A percentile compares a stretch with the other conserved stretches of the same genome.
phyloP scores from a whole-genome alignment of 345 rosid genomes.

The Populus euphratica region DNA sequence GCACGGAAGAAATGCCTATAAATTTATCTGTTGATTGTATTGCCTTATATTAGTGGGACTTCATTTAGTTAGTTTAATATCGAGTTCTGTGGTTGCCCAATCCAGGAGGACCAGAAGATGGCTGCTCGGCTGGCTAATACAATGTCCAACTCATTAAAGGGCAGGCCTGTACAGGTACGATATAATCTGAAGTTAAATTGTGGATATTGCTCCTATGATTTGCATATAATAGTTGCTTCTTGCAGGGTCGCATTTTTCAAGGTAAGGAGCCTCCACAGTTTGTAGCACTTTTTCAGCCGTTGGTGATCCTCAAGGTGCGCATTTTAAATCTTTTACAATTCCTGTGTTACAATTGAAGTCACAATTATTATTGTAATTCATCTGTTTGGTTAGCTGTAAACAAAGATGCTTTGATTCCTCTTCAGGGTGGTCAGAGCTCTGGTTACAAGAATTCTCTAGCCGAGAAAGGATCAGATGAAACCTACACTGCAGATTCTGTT shows the following conservation, averaged over 20 bases:
- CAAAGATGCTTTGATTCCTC: constrained; percentile 19
- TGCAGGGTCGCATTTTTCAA: constrained; percentile 80
- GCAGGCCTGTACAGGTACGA: constrained; percentile 88
- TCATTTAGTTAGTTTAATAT: constrained; percentile 3
- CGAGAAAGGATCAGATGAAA: constrained; percentile 70
- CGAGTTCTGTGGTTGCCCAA: constrained; percentile 7
- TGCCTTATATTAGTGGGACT: neutral
- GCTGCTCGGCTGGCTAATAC: constrained; percentile 70
- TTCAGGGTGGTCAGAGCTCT: constrained; percentile 90
- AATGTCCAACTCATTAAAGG: constrained; percentile 79
- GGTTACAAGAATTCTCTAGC: constrained; percentile 69
- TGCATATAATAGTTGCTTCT: constrained; percentile 29
- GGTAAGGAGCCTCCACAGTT: constrained; percentile 97
- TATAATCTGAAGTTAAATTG: constrained; percentile 12
- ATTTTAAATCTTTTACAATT: neutral
- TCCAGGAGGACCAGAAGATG: constrained; percentile 85
- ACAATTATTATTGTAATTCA: constrained; percentile 7
- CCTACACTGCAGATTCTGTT: constrained; percentile 61
- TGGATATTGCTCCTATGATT: constrained; percentile 10
- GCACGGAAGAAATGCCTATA: neutral
- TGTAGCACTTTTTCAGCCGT: constrained; percentile 82
- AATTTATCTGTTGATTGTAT: neutral
- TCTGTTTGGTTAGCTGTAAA: constrained; percentile 11
- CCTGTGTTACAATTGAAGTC: neutral
- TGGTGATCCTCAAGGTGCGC: constrained; percentile 87